Evolutionary conservation across 148 eudicot genomes (phyloP).

Genomic region (Chenopodium berlandieri): DNA sequence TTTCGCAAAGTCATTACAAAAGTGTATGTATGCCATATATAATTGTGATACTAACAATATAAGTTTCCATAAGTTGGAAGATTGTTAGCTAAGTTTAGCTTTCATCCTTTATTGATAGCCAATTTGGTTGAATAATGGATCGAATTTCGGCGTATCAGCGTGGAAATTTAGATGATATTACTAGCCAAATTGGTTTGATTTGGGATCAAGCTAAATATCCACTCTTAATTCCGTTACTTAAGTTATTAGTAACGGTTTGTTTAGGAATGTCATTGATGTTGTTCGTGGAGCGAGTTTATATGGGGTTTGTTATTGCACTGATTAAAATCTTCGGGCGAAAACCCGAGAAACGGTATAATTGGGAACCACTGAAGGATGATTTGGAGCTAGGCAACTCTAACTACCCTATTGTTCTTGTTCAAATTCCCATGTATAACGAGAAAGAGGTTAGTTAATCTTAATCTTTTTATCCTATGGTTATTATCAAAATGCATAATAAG

Average conservation of each 20-base stretch:
- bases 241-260: slow-evolving; percentile 39
- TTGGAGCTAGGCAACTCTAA: slow-evolving; percentile 54
- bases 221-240: slow-evolving; percentile 51
- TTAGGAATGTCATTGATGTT: slow-evolving; percentile 61
- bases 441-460: slow-evolving; percentile 43
- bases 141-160: slow-evolving; percentile 10
- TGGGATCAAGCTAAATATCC: slow-evolving; percentile 56
- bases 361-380: slow-evolving; percentile 68
- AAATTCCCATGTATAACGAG: slow-evolving; percentile 79
- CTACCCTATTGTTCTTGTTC: slow-evolving; percentile 71
- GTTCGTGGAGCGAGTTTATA: slow-evolving; percentile 59
- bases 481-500: too few species aligned
- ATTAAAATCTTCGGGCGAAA: slow-evolving; percentile 47
- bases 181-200: slow-evolving; percentile 32
- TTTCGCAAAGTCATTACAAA: slow-evolving; percentile 13
- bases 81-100: neutral
- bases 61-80: neutral
- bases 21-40: neutral
- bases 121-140: slow-evolving; percentile 17
- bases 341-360: slow-evolving; percentile 57
- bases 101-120: neutral
- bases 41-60: neutral
- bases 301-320: slow-evolving; percentile 50
- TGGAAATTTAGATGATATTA: slow-evolving; percentile 17
- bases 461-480: too few species aligned